A percentile compares a stretch with the other conserved stretches of the same genome.
Evolutionary conservation across 805 yeast genomes (phyloP).

Genomic region (Allodekkera sacchari): DNA sequence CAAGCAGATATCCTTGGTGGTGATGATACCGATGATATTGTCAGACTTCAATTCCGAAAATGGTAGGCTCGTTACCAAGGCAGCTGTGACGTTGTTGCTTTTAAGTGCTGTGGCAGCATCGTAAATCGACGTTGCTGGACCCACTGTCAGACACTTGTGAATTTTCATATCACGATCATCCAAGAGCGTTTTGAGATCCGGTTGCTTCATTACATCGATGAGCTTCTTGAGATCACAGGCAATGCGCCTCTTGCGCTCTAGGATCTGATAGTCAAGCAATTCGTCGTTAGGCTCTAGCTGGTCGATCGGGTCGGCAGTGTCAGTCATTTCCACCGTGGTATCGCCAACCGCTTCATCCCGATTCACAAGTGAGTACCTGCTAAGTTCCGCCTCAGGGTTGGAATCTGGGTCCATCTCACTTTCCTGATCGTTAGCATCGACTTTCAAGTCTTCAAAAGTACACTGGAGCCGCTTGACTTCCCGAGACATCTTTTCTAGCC

Average conservation of each 20-base stretch:
- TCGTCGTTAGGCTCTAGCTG: constrained; percentile 13
- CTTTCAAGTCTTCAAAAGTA: constrained; percentile 22
- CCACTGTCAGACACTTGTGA: constrained; percentile 26
- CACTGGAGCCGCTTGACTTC: constrained; percentile 27
- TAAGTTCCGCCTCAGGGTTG: constrained; percentile 5
- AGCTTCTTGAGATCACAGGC: constrained; percentile 28
- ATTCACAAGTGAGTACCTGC: constrained; percentile 7
- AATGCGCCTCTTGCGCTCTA: constrained; percentile 19
- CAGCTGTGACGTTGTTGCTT: constrained; percentile 31
- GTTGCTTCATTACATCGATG: constrained; percentile 33
- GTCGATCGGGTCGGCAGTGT: constrained; percentile 9
- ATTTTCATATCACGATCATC: constrained; percentile 18
- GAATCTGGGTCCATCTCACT: background rate
- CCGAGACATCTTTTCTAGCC: constrained; percentile 31
- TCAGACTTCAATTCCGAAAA: constrained; percentile 6
- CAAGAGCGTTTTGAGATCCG: constrained; percentile 27
- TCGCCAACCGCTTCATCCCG: background rate
- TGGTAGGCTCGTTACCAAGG: constrained; percentile 13
- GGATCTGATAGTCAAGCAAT: constrained; percentile 18
- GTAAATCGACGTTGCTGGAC: constrained; percentile 27
- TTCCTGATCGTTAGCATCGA: constrained; percentile 4
- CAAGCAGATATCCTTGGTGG: constrained; percentile 37
- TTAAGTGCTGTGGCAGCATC: constrained; percentile 33
- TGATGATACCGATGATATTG: constrained; percentile 36
- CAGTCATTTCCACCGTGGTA: constrained; percentile 1